phyloP scores from a whole-genome alignment of 2,329 filamentous ascomycete genomes.

The Chrysoporthe austroafricana region DNA sequence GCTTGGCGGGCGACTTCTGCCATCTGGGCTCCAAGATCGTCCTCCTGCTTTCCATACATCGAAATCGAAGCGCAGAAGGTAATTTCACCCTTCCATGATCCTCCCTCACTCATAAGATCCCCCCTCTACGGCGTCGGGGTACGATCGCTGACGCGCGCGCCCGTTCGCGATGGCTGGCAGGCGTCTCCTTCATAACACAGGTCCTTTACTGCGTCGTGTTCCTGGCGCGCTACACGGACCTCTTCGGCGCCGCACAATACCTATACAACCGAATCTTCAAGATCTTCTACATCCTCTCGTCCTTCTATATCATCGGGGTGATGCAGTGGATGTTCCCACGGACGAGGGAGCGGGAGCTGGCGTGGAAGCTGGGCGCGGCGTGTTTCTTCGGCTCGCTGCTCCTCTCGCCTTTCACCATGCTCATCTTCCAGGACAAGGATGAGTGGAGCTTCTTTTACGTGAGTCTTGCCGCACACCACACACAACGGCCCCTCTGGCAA shows the following conservation, averaged over 20 bases:
- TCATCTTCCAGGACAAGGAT: constrained; percentile 62
- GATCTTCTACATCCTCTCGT: constrained; percentile 83
- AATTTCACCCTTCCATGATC: constrained; percentile 25
- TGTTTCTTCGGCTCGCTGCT: constrained; percentile 68
- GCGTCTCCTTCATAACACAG: constrained; percentile 90
- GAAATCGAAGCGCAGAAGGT: constrained; percentile 86
- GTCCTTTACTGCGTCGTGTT: constrained; percentile 87
- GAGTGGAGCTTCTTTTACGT: constrained; percentile 57
- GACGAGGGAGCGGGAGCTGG: constrained; percentile 86
- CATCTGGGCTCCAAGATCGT: constrained; percentile 88
- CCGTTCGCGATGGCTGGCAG: constrained; percentile 43
- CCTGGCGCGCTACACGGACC: constrained; percentile 81
- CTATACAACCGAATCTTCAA: constrained; percentile 83
- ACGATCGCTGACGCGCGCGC: constrained; percentile 26
- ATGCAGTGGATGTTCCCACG: constrained; percentile 88
- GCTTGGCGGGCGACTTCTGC: constrained; percentile 80
- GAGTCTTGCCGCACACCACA: constrained; percentile 33
- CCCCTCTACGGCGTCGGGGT: background rate
- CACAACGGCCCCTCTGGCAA: constrained; percentile 21
- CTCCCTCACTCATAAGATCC: background rate
- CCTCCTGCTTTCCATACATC: constrained; percentile 87
- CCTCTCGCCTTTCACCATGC: constrained; percentile 72
- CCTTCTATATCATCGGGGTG: constrained; percentile 81
- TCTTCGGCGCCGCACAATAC: constrained; percentile 60
- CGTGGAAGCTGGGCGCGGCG: constrained; percentile 86